phyloP scores from a whole-genome alignment of 2,329 filamentous ascomycete species.

The Colletotrichum zoysiae region DNA sequence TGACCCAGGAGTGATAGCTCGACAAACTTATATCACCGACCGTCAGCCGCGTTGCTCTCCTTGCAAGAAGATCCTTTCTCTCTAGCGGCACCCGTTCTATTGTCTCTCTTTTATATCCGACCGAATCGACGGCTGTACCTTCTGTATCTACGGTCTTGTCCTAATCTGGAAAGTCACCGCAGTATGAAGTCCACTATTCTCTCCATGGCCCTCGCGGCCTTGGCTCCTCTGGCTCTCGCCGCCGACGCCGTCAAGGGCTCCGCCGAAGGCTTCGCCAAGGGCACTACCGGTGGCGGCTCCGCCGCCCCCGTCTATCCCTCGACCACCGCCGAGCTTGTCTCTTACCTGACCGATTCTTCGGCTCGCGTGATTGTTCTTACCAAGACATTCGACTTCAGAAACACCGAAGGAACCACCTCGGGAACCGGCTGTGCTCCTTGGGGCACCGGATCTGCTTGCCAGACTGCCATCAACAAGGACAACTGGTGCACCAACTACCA shows the following conservation, averaged over 20 bases:
- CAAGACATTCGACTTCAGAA: conserved; percentile 67
- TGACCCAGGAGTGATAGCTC: neutral
- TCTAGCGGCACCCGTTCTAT: conserved; percentile 26
- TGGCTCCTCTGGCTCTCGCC: conserved; percentile 34
- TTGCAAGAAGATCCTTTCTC: conserved; percentile 16
- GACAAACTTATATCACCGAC: conserved; percentile 29
- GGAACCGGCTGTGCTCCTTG: conserved; percentile 15
- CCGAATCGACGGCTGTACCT: conserved; percentile 15
- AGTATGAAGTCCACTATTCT: conserved; percentile 36
- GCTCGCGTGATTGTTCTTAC: conserved; percentile 70
- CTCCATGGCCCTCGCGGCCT: conserved; percentile 38
- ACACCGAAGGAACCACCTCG: conserved; percentile 11
- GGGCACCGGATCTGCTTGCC: conserved; percentile 61
- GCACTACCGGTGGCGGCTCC: conserved; percentile 67
- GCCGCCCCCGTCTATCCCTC: conserved; percentile 66
- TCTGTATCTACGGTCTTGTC: conserved; percentile 20
- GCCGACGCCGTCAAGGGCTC: conserved; percentile 55
- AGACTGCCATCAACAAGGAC: conserved; percentile 71
- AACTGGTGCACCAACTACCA: conserved; percentile 72
- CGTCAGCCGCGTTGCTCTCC: conserved; percentile 1
- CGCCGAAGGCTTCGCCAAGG: conserved; percentile 57
- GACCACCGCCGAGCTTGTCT: conserved; percentile 67
- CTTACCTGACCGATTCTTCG: conserved; percentile 66
- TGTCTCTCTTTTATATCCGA: conserved; percentile 33
- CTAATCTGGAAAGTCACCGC: conserved; percentile 7